These are phyloP conservation scores for Pluteus cervinus DNA, from an alignment of 768 basidiomycete species.

Conservation along the genomic window DNA sequence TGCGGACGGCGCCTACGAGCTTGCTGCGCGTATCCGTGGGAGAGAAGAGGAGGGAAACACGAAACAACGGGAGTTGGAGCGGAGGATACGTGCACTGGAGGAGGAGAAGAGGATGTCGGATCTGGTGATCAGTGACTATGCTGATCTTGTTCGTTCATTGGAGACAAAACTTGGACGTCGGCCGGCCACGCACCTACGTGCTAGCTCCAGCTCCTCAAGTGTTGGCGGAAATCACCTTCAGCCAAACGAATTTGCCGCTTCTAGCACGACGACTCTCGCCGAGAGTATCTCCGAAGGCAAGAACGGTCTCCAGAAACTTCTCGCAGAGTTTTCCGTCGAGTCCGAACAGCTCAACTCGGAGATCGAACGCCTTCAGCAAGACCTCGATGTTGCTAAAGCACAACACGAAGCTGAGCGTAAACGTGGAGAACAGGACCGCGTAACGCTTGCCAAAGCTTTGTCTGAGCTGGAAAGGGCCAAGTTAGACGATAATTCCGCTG, in stretches of 20 bases:
- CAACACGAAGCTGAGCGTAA: constrained; percentile 42
- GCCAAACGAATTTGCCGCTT: too few relatives aligned
- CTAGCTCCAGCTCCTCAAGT: too few relatives aligned
- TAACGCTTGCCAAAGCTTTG: constrained; percentile 37
- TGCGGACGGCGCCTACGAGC: constrained; percentile 47
- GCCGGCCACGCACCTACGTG: too few relatives aligned
- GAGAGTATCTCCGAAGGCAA: constrained; percentile 43
- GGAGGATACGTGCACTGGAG: constrained; percentile 39
- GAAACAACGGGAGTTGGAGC: constrained; percentile 43
- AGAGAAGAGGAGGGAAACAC: constrained; percentile 47
- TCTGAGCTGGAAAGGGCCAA: constrained; percentile 49
- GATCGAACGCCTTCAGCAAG: constrained; percentile 32
- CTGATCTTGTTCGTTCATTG: constrained; percentile 62
- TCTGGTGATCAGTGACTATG: constrained; percentile 65
- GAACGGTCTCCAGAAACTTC: constrained; percentile 38
- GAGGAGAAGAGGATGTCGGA: constrained; percentile 62
- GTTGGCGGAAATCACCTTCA: too few relatives aligned
- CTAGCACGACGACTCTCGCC: constrained; percentile 20
- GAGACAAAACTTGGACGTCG: constrained; percentile 34
- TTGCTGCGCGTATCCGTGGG: constrained; percentile 46
- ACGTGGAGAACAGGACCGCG: constrained; percentile 33
- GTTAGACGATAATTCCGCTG: constrained; percentile 68
- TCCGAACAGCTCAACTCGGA: constrained; percentile 39
- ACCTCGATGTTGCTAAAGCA: constrained; percentile 36
- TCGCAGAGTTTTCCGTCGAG: constrained; percentile 44